Base-by-base conservation (phyloP, 768 basidiomycete genomes). In the Coprinopsis cinerea region DNA sequence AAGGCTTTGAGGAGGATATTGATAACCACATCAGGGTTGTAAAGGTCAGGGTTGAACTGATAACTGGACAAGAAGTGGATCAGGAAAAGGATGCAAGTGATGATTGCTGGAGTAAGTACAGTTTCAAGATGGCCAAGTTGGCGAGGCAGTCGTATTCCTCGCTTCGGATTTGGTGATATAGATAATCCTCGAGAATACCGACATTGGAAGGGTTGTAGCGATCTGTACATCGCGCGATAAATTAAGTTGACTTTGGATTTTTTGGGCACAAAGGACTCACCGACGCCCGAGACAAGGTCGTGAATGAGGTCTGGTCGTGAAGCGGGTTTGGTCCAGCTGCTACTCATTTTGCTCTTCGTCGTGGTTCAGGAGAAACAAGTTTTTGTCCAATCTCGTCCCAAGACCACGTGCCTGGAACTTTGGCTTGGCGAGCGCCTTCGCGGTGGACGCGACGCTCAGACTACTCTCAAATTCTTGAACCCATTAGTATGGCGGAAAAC, bases 161-260 rank as follows among this genome's bases (percentile, higher is more conserved):
- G 59, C 82, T 86, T 57, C 87, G 79, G 55, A 92, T 91, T 68
- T 99, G 95, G 64, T 91, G 85, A 66, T 90, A 91, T 52, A 98
- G 82, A 70, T 98, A 97, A 64, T 97, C 95, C 69, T 97, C 95
- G 52, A 98, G 83, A 57, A 93, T 88, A 30, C 82, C 75, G 52
- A 95, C 83, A 65, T 98, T 98, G 46, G 85, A 84, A 36, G 95
- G 95, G 70, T 97, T 98, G 69, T 98, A 98, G 52, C 95, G 86
- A 74, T 98, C 95, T 96, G 51, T 20, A 17, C 36, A 35, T 39
- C 37, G 18, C 11, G 18, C 9, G 7, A 39, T 13, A 39, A 9
- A 10, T n/a, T 46, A 27, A 40, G 51, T 42, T 42, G 39, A 47
- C 48, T 51, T 7, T 44, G 47, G 25, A 44, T 46, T 44, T 51